A percentile compares a stretch with the other conserved stretches of the same genome.
Conservation (phyloP, 1,284 basidiomycete species). For the Ganoderma multipileum region DNA sequence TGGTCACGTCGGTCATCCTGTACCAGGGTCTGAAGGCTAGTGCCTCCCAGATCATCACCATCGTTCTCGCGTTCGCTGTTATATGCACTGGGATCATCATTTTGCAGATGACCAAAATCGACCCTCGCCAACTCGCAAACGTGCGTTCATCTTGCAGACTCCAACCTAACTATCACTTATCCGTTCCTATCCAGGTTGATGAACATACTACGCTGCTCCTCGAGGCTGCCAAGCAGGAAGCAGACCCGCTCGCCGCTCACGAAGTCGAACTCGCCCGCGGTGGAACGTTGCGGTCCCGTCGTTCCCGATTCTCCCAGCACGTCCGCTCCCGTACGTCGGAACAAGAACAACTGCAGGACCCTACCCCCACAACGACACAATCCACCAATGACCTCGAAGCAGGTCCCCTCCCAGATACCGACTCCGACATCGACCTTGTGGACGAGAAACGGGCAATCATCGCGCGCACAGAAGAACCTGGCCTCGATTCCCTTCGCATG, state of each 20-base stretch:
- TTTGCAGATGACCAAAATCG: slow-evolving; percentile 72
- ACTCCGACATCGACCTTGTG: slow-evolving; percentile 31
- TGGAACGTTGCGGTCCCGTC: slow-evolving; percentile 35
- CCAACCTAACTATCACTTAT: background rate
- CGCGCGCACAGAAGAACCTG: slow-evolving; percentile 38
- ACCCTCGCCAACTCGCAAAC: slow-evolving; percentile 50
- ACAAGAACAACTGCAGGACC: slow-evolving; percentile 15
- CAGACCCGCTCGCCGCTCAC: slow-evolving; percentile 34
- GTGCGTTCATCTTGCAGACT: slow-evolving; percentile 20
- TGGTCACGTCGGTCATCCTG: slow-evolving; percentile 62
- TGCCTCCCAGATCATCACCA: slow-evolving; percentile 60
- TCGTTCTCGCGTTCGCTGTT: slow-evolving; percentile 65
- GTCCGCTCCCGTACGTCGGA: slow-evolving; percentile 20
- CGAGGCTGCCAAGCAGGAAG: slow-evolving; percentile 39
- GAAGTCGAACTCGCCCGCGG: slow-evolving; percentile 30
- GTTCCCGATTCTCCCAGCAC: slow-evolving; percentile 28
- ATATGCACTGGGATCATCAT: slow-evolving; percentile 67
- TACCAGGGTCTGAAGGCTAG: slow-evolving; percentile 70
- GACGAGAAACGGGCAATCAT: slow-evolving; percentile 35
- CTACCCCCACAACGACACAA: slow-evolving; percentile 14
- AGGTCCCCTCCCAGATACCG: slow-evolving; percentile 19
- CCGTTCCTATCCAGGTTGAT: slow-evolving; percentile 31
- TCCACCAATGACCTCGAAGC: slow-evolving; percentile 26
- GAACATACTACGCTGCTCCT: slow-evolving; percentile 38
- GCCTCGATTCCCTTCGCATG: slow-evolving; percentile 39